Percentiles rank a stretch among this genome's conserved stretches.
Conservation (phyloP, 441 rosid species). For the Populus trichocarpa region DNA sequence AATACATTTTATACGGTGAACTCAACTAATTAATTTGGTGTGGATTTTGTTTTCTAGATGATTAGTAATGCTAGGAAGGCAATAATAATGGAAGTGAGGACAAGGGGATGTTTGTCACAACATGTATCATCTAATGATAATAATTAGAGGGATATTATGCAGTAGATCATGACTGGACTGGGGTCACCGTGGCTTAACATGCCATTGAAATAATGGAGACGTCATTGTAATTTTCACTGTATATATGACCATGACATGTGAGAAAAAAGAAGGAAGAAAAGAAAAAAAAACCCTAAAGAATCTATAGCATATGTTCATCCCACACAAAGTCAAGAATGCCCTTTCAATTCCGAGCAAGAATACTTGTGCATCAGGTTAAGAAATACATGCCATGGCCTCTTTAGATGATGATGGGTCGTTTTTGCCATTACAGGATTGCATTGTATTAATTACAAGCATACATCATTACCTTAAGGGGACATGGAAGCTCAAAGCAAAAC, state of each 20-base stretch:
- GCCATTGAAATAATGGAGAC: conserved; percentile 32
- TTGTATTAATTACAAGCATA: not conserved
- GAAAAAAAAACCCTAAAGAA: not conserved
- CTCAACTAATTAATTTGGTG: conserved; percentile 27
- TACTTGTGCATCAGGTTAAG: not conserved
- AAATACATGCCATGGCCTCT: not conserved
- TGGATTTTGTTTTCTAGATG: conserved; percentile 12
- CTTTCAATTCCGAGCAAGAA: conserved; percentile 3
- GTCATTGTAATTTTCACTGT: not conserved
- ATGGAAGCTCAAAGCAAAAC: not conserved
- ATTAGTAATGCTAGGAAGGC: conserved; percentile 19
- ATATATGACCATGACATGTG: not conserved
- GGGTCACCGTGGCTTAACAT: conserved; percentile 24
- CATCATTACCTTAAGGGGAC: not conserved
- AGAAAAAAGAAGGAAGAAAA: too few relatives aligned
- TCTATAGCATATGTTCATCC: not conserved
- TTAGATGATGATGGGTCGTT: conserved; percentile 19
- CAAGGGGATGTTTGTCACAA: conserved; percentile 42
- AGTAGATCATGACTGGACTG: conserved; percentile 41
- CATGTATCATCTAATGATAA: conserved; percentile 30
- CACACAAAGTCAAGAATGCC: conserved; percentile 14
- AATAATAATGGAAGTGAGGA: conserved; percentile 38
- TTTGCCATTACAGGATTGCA: conserved; percentile 9
- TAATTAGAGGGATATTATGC: conserved; percentile 31
- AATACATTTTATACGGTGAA: not conserved